Percentiles rank a stretch among this genome's conserved stretches.
These are phyloP conservation scores for Gossypium ekmanianum DNA, from an alignment of 345 rosid genomes.

Conservation along the genomic window DNA sequence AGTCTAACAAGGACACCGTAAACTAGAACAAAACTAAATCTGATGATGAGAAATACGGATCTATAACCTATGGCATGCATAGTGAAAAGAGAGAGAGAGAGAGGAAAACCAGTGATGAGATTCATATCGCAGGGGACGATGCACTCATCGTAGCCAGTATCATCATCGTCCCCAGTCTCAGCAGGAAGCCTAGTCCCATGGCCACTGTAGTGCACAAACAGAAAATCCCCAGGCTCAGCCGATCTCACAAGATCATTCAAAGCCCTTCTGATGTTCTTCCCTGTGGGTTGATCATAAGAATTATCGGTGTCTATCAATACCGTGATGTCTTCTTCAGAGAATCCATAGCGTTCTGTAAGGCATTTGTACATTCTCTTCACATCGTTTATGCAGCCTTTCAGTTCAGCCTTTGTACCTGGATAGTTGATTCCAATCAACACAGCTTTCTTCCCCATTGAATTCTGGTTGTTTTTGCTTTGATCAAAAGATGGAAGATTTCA, in stretches of 20 bases:
- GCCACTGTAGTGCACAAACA: constrained; percentile 87
- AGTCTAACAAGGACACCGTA: background rate
- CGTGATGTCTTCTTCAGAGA: constrained; percentile 54
- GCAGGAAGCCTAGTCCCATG: constrained; percentile 98
- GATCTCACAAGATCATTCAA: constrained; percentile 51
- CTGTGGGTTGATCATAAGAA: constrained; percentile 63
- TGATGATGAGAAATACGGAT: background rate
- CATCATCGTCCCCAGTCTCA: constrained; percentile 93
- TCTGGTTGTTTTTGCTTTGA: background rate
- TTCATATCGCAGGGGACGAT: constrained; percentile 95
- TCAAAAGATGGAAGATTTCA: background rate
- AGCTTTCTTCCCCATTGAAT: constrained; percentile 62
- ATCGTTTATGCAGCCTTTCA: constrained; percentile 91
- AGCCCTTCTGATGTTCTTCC: constrained; percentile 64
- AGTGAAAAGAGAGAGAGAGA: background rate
- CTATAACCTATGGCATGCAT: background rate
- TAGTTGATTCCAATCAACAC: constrained; percentile 82
- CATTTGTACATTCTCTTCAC: constrained; percentile 57
- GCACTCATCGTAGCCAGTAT: constrained; percentile 94
- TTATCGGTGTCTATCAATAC: constrained; percentile 69
- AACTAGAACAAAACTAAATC: background rate
- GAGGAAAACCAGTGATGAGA: constrained; percentile 63
- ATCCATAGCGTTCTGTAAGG: constrained; percentile 65
- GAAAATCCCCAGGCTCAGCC: constrained; percentile 55
- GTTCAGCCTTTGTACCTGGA: constrained; percentile 79